phyloP scores from a whole-genome alignment of 305 asterid species.

The Fraxinus sp. region DNA sequence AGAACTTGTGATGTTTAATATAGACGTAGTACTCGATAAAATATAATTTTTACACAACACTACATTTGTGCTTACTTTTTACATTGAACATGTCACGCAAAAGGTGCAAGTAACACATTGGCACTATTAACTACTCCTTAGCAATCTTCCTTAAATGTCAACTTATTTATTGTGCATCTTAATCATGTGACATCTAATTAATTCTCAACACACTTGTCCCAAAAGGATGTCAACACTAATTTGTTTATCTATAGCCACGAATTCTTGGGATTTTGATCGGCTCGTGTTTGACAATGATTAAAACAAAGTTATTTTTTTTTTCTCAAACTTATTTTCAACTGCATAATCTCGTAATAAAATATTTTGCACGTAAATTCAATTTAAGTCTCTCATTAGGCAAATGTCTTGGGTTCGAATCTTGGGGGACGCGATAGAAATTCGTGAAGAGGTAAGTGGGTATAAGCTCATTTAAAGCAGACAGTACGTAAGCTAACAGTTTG shows the following conservation, averaged over 20 bases:
- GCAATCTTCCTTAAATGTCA: slow-evolving; percentile 6
- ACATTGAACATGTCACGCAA: not conserved
- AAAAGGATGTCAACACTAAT: not conserved
- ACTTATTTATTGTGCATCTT: not conserved
- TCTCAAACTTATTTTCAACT: too few species aligned
- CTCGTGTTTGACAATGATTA: too few species aligned
- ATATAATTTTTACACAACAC: too few species aligned
- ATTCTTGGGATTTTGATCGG: too few species aligned
- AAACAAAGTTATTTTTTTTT: too few species aligned
- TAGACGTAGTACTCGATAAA: too few species aligned
- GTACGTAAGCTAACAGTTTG: not conserved
- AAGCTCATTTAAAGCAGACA: too few species aligned
- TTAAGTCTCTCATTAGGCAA: not conserved
- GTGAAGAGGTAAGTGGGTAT: not conserved
- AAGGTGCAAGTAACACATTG: not conserved
- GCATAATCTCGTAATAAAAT: too few species aligned
- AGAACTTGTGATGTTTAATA: not conserved
- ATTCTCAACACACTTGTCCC: not conserved
- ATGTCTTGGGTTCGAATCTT: not conserved
- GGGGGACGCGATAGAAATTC: not conserved
- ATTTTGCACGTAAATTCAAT: too few species aligned
- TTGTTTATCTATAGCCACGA: not conserved
- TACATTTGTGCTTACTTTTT: not conserved
- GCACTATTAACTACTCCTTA: slow-evolving; percentile 2
- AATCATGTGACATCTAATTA: not conserved